Base-by-base conservation (phyloP, 257 asterid species). In the Nicotiana tomentosiformis region DNA sequence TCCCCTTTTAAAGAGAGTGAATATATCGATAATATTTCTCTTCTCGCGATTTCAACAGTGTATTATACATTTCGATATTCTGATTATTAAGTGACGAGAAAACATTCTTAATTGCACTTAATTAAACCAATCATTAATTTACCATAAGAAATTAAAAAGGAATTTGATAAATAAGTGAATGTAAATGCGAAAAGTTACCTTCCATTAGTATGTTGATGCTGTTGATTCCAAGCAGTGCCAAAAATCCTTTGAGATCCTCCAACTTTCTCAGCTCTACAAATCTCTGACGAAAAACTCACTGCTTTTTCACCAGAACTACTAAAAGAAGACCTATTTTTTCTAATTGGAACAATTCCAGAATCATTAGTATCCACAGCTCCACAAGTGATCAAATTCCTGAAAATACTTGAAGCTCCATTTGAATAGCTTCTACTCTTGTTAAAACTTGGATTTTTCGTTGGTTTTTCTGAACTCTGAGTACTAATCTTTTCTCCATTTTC, bases 241-340 rank as follows among this genome's bases (percentile, higher is more conserved):
- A 84, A 85, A 10, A 91, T 86, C 92, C 96, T 91, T 78, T 91
- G 93, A 77, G 97, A 93, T 5, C 93, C 97, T 53, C 97, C 97
- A 26, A 91, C 35, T 53, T 69, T 81, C 32, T 91, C 93, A 80
- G 87, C 85, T 81, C 85, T 93, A 74, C 87, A 82, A 11, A 90
- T 81, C 46, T 89, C 87, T 0, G 85, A 72, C 0, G 91, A 68
- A 12, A 77, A 80, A 29, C 84, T 83, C 14, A 81, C 74, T 14
- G 64, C 16, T 32, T 70, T 32, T 30, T 43, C 83, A 43, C 5
- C 65, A 33, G 77, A 32, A 20, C n/a, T 10, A 5, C 15, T 49
- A 16, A 56, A 33, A 1, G 18, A 30, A 26, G 53, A 16, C 20
- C 35, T 57, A 5, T 43, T 69, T 86, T 81, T 89, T 86, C 85